Percentiles rank a stretch among this genome's conserved stretches.
Evolutionary conservation across 192 early-diverging fungal genomes (phyloP).

Genomic region (Mortierella claussenii): DNA sequence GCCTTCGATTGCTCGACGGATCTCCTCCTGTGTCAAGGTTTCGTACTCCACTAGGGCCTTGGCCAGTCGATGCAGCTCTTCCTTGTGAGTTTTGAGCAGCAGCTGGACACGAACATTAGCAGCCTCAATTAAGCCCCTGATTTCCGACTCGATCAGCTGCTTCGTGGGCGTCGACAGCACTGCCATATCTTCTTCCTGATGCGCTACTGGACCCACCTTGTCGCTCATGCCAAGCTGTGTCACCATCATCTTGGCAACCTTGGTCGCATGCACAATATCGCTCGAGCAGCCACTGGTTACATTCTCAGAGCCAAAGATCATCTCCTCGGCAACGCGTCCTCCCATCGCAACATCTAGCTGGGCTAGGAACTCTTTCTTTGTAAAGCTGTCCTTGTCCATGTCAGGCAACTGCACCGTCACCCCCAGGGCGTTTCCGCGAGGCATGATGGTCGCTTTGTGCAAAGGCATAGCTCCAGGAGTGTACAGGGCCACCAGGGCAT

Average conservation of each 20-base stretch:
- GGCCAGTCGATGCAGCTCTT: constrained; percentile 92
- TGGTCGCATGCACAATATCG: constrained; percentile 92
- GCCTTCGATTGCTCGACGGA: constrained; percentile 79
- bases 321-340: constrained; percentile 96
- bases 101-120: constrained; percentile 77
- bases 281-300: constrained; percentile 94
- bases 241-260: constrained; percentile 92
- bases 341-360: constrained; percentile 97
- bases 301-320: constrained; percentile 94
- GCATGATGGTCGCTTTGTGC: constrained; percentile 99
- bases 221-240: constrained; percentile 95
- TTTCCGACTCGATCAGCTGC: constrained; percentile 86
- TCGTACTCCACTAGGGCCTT: constrained; percentile 95
- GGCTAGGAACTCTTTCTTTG: constrained; percentile 86
- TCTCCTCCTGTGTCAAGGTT: constrained; percentile 91
- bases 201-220: constrained; percentile 86
- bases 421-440: constrained; percentile 88
- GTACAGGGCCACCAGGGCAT: constrained; percentile 94
- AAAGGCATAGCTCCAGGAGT: constrained; percentile 95
- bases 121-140: constrained; percentile 80
- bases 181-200: constrained; percentile 79
- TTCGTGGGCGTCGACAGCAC: constrained; percentile 80
- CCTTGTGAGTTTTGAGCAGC: constrained; percentile 79
- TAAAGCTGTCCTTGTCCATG: constrained; percentile 83
- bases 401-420: constrained; percentile 95